Evolutionary conservation across 352 stramenopile species (phyloP).

Genomic region (Phytophthora litchii): DNA sequence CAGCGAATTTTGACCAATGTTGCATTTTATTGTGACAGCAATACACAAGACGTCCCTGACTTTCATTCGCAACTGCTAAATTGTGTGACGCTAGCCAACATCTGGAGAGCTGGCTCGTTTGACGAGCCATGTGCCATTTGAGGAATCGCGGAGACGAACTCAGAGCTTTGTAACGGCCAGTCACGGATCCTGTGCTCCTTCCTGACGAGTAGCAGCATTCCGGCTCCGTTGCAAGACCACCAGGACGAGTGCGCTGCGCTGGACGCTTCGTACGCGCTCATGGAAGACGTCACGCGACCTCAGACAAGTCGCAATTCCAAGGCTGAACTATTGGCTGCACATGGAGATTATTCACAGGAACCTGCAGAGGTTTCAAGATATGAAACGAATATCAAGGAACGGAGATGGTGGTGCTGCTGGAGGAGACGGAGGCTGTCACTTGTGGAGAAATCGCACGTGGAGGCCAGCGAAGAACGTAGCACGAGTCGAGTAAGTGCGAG

Average conservation of each 20-base stretch:
- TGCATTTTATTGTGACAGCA: conserved; percentile 3
- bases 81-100: conserved; percentile 20
- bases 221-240: conserved; percentile 20
- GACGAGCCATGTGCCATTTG: conserved; percentile 6
- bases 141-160: conserved; percentile 5
- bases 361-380: neutral
- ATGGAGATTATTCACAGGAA: conserved; percentile 23
- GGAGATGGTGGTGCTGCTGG: conserved; percentile 26
- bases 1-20: conserved; percentile 1
- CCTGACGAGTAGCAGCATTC: conserved; percentile 37
- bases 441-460: conserved; percentile 9
- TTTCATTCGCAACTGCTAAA: conserved; percentile 21
- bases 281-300: conserved; percentile 30
- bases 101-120: conserved; percentile 15
- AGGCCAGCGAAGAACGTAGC: conserved; percentile 27
- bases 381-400: conserved; percentile 9
- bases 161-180: conserved; percentile 4
- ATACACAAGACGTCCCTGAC: conserved; percentile 1
- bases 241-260: conserved; percentile 22
- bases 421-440: neutral
- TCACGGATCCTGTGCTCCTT: conserved; percentile 7
- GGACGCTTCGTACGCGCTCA: conserved; percentile 37
- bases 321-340: conserved; percentile 22
- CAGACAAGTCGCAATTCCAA: conserved; percentile 33
- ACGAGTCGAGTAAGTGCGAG: conserved; percentile 24